phyloP scores from a whole-genome alignment of 129 eudicot genomes.

The Saussurea involucrata region DNA sequence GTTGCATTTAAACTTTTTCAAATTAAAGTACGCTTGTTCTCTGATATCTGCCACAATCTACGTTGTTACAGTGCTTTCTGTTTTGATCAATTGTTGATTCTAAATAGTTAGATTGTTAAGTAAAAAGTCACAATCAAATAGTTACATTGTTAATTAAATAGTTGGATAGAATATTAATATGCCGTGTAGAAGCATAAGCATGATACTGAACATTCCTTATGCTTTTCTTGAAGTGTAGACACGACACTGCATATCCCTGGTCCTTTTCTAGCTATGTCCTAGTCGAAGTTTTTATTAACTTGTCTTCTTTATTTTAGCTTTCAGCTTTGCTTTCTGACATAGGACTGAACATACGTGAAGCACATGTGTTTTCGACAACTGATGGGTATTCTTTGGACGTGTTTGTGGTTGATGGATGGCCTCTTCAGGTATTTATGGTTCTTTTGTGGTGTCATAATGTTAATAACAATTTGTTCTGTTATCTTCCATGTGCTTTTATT shows the following conservation, averaged over 20 bases:
- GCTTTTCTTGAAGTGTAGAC: not conserved
- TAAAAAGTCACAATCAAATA: not conserved
- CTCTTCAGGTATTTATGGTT: conserved; percentile 51
- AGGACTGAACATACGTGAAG: conserved; percentile 95
- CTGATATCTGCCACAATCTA: not conserved
- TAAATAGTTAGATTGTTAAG: not conserved
- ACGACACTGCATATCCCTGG: not conserved
- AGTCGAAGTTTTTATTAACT: not conserved
- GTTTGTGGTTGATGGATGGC: conserved; percentile 97
- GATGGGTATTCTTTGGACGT: conserved; percentile 97
- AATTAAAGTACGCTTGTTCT: not conserved
- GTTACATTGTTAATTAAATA: not conserved
- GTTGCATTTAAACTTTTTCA: not conserved
- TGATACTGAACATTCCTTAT: not conserved
- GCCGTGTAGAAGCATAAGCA: not conserved
- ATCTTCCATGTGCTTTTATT: not conserved
- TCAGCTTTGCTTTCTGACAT: conserved; percentile 91
- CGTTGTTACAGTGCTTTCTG: not conserved
- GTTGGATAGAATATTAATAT: not conserved
- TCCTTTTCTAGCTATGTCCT: not conserved
- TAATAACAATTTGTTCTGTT: not conserved
- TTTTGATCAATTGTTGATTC: not conserved
- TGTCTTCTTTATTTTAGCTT: conserved; percentile 41
- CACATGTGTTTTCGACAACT: conserved; percentile 93
- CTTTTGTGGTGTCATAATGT: conserved; percentile 8